Percentiles rank a stretch among this genome's conserved stretches.
phyloP scores from a whole-genome alignment of 176 grass and related monocot species.

The Juncus effusus region DNA sequence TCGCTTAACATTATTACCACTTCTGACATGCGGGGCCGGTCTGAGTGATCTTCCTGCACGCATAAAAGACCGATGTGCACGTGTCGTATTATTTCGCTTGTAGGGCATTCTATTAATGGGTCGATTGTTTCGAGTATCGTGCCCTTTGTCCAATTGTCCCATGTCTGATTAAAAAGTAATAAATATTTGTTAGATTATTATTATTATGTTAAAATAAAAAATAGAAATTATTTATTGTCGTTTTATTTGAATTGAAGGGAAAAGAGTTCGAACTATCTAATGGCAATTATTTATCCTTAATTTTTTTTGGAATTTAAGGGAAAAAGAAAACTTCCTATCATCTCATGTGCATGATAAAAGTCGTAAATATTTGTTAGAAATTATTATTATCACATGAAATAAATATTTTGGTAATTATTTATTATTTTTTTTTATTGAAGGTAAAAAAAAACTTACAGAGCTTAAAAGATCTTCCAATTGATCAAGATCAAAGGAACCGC shows the following conservation, averaged over 20 bases:
- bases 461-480: conserved; percentile 40
- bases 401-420: too few species aligned
- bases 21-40: conserved; percentile 52
- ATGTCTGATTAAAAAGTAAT: conserved; percentile 27
- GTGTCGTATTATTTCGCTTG: conserved; percentile 31
- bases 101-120: conserved; percentile 23
- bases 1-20: conserved; percentile 49
- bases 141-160: conserved; percentile 49
- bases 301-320: background rate
- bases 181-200: too few species aligned
- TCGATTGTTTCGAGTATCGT: conserved; percentile 38
- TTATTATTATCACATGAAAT: too few species aligned
- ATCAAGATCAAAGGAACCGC: background rate
- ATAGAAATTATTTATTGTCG: too few species aligned
- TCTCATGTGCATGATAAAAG: too few species aligned
- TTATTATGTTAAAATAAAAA: background rate
- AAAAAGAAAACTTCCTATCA: background rate
- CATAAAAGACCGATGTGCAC: conserved; percentile 61
- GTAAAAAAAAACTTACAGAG: conserved; percentile 26
- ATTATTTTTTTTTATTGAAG: background rate
- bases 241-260: too few species aligned
- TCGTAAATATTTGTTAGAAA: too few species aligned
- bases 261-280: too few species aligned
- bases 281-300: too few species aligned
- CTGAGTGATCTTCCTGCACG: conserved; percentile 46